Evolutionary conservation across 805 yeast genomes (phyloP), one percentile per base, ranked within the genome.

Genomic region (Torulaspora franciscae): DNA sequence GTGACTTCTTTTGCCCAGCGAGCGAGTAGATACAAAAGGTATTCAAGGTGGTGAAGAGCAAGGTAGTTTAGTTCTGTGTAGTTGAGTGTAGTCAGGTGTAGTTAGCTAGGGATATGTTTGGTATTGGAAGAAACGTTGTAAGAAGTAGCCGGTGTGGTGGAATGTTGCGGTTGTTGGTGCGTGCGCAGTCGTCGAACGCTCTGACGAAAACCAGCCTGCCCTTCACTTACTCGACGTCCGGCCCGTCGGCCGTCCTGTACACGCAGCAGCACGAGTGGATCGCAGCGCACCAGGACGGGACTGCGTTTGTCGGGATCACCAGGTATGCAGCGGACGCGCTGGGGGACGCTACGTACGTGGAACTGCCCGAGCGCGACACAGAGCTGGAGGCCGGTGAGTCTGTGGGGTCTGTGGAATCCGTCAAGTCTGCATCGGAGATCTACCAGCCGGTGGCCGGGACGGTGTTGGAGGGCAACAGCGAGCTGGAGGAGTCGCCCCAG

Each of bases 191-290:
- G 26, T 45, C 57, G n/a, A 60, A 60, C 45, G 61, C 61, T 13
- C 40, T 64, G 40, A 63, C 56, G 37, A 63, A 61, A 50, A 44
- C 50, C 3, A 58, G 57, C 33, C 44, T 61, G 32, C 68, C 68
- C 22, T 64, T 62, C 50, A 61, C 59, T 7, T 59, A 56, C 44
- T 52, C 64, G 11, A 28, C 56, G 4, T 22, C 55, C n/a, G 68
- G 68, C 2, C 68, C 68, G 2, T 47, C 55, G 11, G 36, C 66
- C 11, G 74, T 81, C 49, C 80, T 77, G 68, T 90, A 78, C 75
- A 87, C 98, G 8, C 68, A 73, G 42, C 96, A 93, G 62, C 99
- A 91, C 72, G 99, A 91, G 71, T 91, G 97, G 96, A 68, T 93
- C 45, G 90, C 95, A 3, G 74, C 80, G 45, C 95, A 85, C 64